A percentile compares a stretch with the other conserved stretches of the same genome.
phyloP scores from a whole-genome alignment of 495 filamentous ascomycete species.

The Lasiosphaeria ovina region DNA sequence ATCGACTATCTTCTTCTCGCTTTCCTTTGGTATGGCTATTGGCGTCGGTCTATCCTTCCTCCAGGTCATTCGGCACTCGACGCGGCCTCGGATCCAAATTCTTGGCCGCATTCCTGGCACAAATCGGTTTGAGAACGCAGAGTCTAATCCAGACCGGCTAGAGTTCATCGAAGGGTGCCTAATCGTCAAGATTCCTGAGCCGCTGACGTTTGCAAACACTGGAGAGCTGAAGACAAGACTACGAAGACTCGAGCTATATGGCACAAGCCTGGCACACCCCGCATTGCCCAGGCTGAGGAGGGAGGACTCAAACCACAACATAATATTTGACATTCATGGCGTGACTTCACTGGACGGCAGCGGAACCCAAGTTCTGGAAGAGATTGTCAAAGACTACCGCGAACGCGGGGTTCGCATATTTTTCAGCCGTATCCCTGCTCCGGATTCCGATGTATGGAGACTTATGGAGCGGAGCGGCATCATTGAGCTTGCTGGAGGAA shows the following conservation, averaged over 20 bases:
- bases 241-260: constrained; percentile 81
- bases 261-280: constrained; percentile 78
- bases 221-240: constrained; percentile 85
- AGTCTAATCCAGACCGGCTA: constrained; percentile 68
- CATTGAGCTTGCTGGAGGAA: constrained; percentile 72
- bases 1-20: constrained; percentile 88
- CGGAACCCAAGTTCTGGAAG: constrained; percentile 83
- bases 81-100: constrained; percentile 94
- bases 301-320: constrained; percentile 74
- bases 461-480: constrained; percentile 80
- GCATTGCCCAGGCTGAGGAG: constrained; percentile 73
- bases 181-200: constrained; percentile 96
- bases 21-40: constrained; percentile 81
- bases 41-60: constrained; percentile 86
- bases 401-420: constrained; percentile 75
- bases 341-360: constrained; percentile 91
- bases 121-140: constrained; percentile 82
- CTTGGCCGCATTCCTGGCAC: constrained; percentile 85
- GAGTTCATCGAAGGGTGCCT: constrained; percentile 90
- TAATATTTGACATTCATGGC: constrained; percentile 96
- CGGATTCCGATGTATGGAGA: constrained; percentile 62
- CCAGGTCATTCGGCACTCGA: constrained; percentile 83
- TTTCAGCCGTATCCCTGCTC: constrained; percentile 73
- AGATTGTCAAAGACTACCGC: constrained; percentile 80
- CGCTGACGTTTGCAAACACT: constrained; percentile 95